Conservation (phyloP, 805 yeast genomes). For the Candida endomychidarum region DNA sequence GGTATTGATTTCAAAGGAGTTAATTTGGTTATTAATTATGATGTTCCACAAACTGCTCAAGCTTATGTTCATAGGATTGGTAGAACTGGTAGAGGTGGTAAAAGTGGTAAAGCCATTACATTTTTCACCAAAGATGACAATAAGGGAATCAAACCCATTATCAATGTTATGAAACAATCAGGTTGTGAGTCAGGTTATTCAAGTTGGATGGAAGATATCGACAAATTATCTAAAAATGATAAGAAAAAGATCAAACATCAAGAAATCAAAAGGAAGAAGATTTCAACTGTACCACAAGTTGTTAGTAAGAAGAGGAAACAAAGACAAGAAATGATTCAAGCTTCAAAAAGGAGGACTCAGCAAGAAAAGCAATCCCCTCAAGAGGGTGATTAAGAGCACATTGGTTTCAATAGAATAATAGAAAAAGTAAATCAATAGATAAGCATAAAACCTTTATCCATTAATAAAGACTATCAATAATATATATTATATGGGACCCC, state of each 20-base stretch:
- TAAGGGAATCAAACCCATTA: slow-evolving; percentile 71
- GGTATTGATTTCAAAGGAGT: slow-evolving; percentile 98
- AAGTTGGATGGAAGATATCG: slow-evolving; percentile 77
- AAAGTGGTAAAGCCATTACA: slow-evolving; percentile 83
- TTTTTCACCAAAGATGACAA: slow-evolving; percentile 90
- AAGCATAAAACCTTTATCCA: too few relatives aligned
- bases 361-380: too few relatives aligned
- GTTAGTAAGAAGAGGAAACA: slow-evolving; percentile 63
- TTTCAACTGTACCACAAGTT: slow-evolving; percentile 79
- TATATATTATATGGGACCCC: too few relatives aligned
- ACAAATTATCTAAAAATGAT: slow-evolving; percentile 62
- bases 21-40: slow-evolving; percentile 91
- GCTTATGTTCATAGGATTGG: slow-evolving; percentile 97
- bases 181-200: slow-evolving; percentile 65
- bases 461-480: too few relatives aligned
- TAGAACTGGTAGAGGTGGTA: slow-evolving; percentile 96
- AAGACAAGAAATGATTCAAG: slow-evolving; percentile 69
- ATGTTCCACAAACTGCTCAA: slow-evolving; percentile 91
- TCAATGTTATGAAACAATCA: slow-evolving; percentile 94
- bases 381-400: too few relatives aligned
- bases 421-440: too few relatives aligned
- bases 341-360: slow-evolving; percentile 68
- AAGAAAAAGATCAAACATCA: slow-evolving; percentile 59
- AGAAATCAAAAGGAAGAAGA: slow-evolving; percentile 64
- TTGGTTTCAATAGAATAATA: too few relatives aligned